Evolutionary conservation across 2,329 filamentous ascomycete species (phyloP).

Genomic region (Escovopsis sp.): DNA sequence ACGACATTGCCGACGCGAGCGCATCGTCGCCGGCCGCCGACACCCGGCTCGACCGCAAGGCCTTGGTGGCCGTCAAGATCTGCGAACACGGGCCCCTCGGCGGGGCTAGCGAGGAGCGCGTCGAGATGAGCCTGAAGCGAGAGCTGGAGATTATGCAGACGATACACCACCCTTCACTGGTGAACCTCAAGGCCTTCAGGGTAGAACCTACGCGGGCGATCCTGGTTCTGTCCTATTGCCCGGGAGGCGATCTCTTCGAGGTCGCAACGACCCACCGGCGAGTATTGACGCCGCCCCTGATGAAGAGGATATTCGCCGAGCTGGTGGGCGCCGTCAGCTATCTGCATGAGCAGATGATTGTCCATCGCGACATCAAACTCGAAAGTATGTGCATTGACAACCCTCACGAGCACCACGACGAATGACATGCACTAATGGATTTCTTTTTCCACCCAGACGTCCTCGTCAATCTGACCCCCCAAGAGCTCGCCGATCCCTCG

Average conservation of each 20-base stretch:
- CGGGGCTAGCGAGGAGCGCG: constrained; percentile 80
- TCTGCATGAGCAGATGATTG: constrained; percentile 71
- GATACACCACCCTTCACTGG: constrained; percentile 77
- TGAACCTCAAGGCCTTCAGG: constrained; percentile 84
- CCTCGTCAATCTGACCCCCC: constrained; percentile 65
- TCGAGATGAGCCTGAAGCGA: constrained; percentile 85
- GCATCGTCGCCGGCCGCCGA: constrained; percentile 19
- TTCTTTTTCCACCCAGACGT: constrained; percentile 48
- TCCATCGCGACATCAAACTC: constrained; percentile 94
- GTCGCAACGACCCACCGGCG: constrained; percentile 62
- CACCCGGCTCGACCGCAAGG: constrained; percentile 43
- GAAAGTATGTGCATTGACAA: constrained; percentile 81
- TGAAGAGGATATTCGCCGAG: constrained; percentile 81
- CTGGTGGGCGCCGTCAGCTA: constrained; percentile 74
- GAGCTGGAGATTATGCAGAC: constrained; percentile 88
- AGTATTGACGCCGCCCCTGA: constrained; percentile 50
- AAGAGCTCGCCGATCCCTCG: constrained; percentile 47
- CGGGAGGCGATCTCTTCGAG: constrained; percentile 90
- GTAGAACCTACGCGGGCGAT: constrained; percentile 71
- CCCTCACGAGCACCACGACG: too few relatives aligned
- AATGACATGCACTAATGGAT: constrained; percentile 1
- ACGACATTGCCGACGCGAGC: constrained; percentile 10
- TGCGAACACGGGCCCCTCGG: constrained; percentile 90
- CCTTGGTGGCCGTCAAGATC: constrained; percentile 85
- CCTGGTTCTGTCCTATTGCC: constrained; percentile 79